Conservation (phyloP, 2,329 filamentous ascomycete genomes). For the Aspergillus sp. region DNA sequence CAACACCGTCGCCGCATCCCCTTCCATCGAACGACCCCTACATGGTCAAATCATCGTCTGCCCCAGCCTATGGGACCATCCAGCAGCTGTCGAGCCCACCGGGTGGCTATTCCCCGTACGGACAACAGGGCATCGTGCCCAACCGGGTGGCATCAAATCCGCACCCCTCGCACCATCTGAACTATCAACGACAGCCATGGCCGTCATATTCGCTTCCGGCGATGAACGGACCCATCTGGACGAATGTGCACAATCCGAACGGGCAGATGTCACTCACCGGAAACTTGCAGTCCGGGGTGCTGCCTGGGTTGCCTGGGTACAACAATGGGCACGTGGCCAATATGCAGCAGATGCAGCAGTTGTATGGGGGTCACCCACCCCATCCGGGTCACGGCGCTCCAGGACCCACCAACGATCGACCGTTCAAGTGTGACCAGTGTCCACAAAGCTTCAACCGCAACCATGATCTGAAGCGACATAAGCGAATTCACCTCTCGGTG, state of each 20-base stretch:
- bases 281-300: slow-evolving; percentile 58
- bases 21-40: slow-evolving; percentile 61
- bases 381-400: slow-evolving; percentile 58
- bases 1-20: slow-evolving; percentile 53
- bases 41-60: slow-evolving; percentile 54
- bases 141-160: slow-evolving; percentile 48
- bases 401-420: slow-evolving; percentile 69
- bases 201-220: slow-evolving; percentile 60
- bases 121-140: slow-evolving; percentile 47
- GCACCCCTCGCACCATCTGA: slow-evolving; percentile 31
- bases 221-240: slow-evolving; percentile 70
- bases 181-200: slow-evolving; percentile 47
- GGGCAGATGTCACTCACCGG: slow-evolving; percentile 72
- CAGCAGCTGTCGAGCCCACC: slow-evolving; percentile 53
- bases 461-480: slow-evolving; percentile 93
- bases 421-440: slow-evolving; percentile 93
- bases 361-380: slow-evolving; percentile 60
- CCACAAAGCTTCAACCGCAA: slow-evolving; percentile 94
- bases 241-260: slow-evolving; percentile 74
- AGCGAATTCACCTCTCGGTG: slow-evolving; percentile 89
- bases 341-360: slow-evolving; percentile 57
- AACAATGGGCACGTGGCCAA: slow-evolving; percentile 63
- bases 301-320: slow-evolving; percentile 49
- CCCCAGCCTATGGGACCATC: slow-evolving; percentile 44
- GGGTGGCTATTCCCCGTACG: slow-evolving; percentile 44